These are phyloP conservation scores for Tetrapisispora taiwanensis DNA, from an alignment of 805 yeast genomes.

Conservation along the genomic window DNA sequence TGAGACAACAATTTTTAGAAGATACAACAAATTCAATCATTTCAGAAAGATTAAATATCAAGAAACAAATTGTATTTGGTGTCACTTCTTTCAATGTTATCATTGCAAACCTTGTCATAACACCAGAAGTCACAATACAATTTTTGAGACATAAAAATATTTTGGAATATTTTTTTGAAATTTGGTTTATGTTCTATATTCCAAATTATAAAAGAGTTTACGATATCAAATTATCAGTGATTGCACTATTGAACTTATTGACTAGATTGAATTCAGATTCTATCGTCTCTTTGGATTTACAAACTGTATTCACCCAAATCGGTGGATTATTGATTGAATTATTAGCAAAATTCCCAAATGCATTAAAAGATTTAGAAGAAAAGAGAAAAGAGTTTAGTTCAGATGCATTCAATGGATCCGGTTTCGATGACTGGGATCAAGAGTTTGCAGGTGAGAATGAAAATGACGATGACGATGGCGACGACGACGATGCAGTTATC, in stretches of 20 bases:
- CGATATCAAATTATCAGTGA: conserved; percentile 65
- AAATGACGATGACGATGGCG: conserved; percentile 32
- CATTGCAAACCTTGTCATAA: conserved; percentile 52
- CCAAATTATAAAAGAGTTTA: conserved; percentile 56
- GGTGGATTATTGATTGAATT: conserved; percentile 43
- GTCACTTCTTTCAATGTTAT: conserved; percentile 41
- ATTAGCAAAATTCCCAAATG: conserved; percentile 57
- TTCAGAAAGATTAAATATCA: conserved; percentile 17
- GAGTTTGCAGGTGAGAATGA: conserved; percentile 27
- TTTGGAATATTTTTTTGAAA: conserved; percentile 42
- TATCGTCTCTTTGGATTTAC: conserved; percentile 28
- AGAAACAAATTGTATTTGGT: conserved; percentile 24
- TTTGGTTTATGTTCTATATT: conserved; percentile 29
- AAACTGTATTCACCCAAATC: conserved; percentile 35
- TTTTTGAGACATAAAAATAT: conserved; percentile 34
- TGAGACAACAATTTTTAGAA: conserved; percentile 38
- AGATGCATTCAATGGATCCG: conserved; percentile 27
- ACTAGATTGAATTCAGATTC: conserved; percentile 15
- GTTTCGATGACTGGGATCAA: conserved; percentile 22
- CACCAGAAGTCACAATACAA: conserved; percentile 43
- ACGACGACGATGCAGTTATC: conserved; percentile 23
- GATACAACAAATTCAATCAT: conserved; percentile 32
- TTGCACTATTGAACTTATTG: conserved; percentile 53
- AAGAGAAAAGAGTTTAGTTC: conserved; percentile 45
- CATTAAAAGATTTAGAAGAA: conserved; percentile 55